phyloP scores from a whole-genome alignment of 2,329 filamentous ascomycete genomes.

The Phaeosphaeria sp. region DNA sequence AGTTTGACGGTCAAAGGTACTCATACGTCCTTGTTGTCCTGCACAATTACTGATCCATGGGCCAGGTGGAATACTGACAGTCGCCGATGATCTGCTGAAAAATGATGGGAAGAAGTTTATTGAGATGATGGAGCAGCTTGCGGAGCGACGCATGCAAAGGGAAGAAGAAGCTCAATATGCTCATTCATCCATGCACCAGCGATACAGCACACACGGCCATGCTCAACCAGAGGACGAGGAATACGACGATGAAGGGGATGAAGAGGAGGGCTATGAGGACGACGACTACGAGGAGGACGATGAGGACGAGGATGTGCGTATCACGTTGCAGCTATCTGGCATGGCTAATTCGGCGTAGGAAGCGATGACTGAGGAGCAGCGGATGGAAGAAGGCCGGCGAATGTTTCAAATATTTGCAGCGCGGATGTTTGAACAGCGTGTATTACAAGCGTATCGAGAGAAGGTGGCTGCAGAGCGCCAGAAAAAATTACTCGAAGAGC shows the following conservation, averaged over 20 bases:
- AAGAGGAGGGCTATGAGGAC: conserved; percentile 66
- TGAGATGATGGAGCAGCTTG: conserved; percentile 99
- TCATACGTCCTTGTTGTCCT: conserved; percentile 9
- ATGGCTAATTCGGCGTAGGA: conserved; percentile 66
- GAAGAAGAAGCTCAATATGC: conserved; percentile 84
- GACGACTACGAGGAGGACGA: conserved; percentile 59
- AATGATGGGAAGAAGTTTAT: conserved; percentile 99
- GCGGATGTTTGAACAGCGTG: conserved; percentile 98
- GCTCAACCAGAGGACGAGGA: conserved; percentile 77
- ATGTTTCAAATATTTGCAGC: conserved; percentile 99
- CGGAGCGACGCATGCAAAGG: conserved; percentile 94
- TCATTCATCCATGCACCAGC: conserved; percentile 62
- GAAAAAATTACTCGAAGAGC: conserved; percentile 85
- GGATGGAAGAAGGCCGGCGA: conserved; percentile 96
- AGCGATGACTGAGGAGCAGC: conserved; percentile 95
- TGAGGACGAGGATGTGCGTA: conserved; percentile 45
- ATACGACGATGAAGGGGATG: conserved; percentile 73
- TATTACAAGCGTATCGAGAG: conserved; percentile 95
- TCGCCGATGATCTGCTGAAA: conserved; percentile 96
- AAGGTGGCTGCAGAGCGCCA: conserved; percentile 95
- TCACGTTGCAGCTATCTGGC: conserved; percentile 12
- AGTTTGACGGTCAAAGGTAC: conserved; percentile 91
- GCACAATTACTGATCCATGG: conserved; percentile 29
- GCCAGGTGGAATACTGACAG: conserved; percentile 93
- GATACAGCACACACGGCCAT: conserved; percentile 68